Conservation (phyloP, 2,329 filamentous ascomycete genomes). For the Parastagonospora nodorum region DNA sequence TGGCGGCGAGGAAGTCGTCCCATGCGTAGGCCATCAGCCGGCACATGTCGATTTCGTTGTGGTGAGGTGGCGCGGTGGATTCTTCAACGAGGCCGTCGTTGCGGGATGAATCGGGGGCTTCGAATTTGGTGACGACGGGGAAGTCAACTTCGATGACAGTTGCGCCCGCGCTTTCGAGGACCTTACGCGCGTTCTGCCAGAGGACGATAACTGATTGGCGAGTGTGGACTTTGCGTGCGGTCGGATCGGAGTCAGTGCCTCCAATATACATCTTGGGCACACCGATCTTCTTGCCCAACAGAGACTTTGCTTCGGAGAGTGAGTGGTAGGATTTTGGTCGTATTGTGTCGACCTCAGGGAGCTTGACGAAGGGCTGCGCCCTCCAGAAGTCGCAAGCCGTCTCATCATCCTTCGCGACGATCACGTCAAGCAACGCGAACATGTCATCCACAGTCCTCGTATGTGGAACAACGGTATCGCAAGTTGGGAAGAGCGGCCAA, state of each 20-base stretch:
- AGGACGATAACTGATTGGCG: constrained; percentile 44
- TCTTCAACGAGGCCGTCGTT: not conserved
- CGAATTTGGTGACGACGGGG: constrained; percentile 50
- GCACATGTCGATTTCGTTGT: constrained; percentile 43
- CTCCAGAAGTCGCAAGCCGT: constrained; percentile 58
- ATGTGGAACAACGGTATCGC: constrained; percentile 60
- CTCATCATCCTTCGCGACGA: constrained; percentile 48
- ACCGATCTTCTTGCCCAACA: constrained; percentile 52
- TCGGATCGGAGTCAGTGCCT: constrained; percentile 15
- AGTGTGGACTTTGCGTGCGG: constrained; percentile 35
- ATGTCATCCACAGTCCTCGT: constrained; percentile 56
- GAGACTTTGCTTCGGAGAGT: constrained; percentile 30
- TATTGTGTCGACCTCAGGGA: constrained; percentile 44
- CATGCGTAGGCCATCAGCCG: constrained; percentile 53
- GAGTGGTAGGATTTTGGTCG: constrained; percentile 26
- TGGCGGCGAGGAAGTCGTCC: constrained; percentile 54
- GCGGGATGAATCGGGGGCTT: constrained; percentile 28
- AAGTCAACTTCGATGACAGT: constrained; percentile 49
- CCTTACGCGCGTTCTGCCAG: constrained; percentile 1
- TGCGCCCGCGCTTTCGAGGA: constrained; percentile 49
- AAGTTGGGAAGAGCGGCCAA: constrained; percentile 60
- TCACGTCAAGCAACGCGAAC: constrained; percentile 53
- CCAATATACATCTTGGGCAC: constrained; percentile 58
- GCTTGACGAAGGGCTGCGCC: constrained; percentile 51
- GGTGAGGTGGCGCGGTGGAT: constrained; percentile 17